A percentile compares a stretch with the other conserved stretches of the same genome.
Conservation (phyloP, 768 basidiomycete species). For the Boletus insuetus region DNA sequence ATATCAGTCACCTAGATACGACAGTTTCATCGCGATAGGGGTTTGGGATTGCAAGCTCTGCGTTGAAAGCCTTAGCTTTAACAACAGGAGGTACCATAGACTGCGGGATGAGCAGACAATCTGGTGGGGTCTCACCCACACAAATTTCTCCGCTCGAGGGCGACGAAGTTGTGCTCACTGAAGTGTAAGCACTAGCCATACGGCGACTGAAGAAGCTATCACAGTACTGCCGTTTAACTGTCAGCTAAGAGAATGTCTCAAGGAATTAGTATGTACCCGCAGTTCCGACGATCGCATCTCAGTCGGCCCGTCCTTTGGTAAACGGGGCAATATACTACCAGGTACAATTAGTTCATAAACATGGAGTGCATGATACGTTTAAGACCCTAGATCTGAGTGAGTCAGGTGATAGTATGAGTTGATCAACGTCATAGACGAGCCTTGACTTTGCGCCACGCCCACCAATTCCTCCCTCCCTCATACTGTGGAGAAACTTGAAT, state of each 20-base stretch:
- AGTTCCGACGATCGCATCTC: background rate
- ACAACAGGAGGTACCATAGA: background rate
- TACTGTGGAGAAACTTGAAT: too few relatives aligned
- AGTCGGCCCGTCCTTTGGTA: background rate
- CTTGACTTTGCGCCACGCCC: too few relatives aligned
- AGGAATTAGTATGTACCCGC: background rate
- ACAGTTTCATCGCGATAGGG: background rate
- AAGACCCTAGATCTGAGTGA: background rate
- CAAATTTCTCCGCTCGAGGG: background rate
- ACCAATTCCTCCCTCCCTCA: too few relatives aligned
- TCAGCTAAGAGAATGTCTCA: too few relatives aligned
- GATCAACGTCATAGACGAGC: background rate
- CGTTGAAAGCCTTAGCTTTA: background rate
- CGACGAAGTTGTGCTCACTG: too few relatives aligned
- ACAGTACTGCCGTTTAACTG: background rate
- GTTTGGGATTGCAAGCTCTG: background rate
- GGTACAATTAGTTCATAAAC: background rate
- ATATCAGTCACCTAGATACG: constrained; percentile 2
- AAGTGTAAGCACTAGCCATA: background rate
- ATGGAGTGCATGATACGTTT: background rate
- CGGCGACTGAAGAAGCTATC: background rate
- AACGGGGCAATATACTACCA: background rate
- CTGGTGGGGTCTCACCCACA: background rate
- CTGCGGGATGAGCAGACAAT: background rate
- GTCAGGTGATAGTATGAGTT: background rate